Conservation (phyloP, 2,329 filamentous ascomycete species). For the Fusarium sp. region DNA sequence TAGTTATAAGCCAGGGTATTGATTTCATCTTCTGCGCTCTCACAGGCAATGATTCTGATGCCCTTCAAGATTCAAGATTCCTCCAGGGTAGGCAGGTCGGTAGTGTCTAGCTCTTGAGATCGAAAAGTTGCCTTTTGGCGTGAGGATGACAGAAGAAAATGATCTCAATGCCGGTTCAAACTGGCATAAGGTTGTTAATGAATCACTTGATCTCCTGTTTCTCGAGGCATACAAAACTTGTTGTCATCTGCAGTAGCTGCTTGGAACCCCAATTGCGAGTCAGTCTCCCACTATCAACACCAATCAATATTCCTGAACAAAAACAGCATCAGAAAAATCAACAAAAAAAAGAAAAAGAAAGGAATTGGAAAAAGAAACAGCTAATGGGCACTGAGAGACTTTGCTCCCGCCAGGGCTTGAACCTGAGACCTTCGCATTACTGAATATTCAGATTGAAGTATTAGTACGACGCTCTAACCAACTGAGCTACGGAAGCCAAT, state of each 20-base stretch:
- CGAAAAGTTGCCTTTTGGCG: too few relatives aligned
- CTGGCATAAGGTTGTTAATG: not conserved
- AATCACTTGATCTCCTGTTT: not conserved
- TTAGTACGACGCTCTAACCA: slow-evolving; percentile 48
- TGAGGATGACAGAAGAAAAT: not conserved
- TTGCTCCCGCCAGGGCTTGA: slow-evolving; percentile 47
- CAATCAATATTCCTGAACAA: not conserved
- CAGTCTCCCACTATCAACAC: not conserved
- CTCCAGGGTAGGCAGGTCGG: not conserved
- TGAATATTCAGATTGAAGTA: slow-evolving; percentile 37
- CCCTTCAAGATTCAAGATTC: not conserved
- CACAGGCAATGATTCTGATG: not conserved
- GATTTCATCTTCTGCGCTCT: not conserved
- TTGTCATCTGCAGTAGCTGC: not conserved
- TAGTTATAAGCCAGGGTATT: not conserved
- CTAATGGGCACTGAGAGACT: slow-evolving; percentile 31
- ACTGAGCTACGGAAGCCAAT: slow-evolving; percentile 47
- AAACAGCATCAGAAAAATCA: not conserved
- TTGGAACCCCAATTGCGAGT: not conserved
- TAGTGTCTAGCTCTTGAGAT: not conserved
- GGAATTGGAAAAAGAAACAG: slow-evolving; percentile 19
- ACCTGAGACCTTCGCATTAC: slow-evolving; percentile 46
- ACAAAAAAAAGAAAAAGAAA: not conserved
- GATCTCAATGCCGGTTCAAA: not conserved
- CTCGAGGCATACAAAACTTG: not conserved